These are phyloP conservation scores for Terfezia claveryi DNA, from an alignment of 495 filamentous ascomycete genomes.

Conservation along the genomic window DNA sequence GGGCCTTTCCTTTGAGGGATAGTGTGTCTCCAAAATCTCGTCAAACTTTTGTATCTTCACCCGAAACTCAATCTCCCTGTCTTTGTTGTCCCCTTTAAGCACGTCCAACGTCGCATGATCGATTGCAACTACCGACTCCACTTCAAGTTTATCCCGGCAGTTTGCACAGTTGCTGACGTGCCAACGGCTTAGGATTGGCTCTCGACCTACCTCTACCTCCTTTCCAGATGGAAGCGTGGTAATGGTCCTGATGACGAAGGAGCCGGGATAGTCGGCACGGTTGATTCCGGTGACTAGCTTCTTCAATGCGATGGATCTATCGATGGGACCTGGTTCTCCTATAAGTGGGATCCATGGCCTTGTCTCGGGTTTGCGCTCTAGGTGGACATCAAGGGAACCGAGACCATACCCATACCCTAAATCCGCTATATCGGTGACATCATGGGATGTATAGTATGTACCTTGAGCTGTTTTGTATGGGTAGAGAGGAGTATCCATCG, in stretches of 20 bases:
- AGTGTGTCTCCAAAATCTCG: too few species aligned
- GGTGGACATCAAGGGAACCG: background rate
- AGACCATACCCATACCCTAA: constrained; percentile 5
- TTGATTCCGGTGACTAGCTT: constrained; percentile 3
- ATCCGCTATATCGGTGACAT: constrained; percentile 7
- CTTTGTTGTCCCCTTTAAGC: background rate
- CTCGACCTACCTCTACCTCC: constrained; percentile 2
- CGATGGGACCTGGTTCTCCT: background rate
- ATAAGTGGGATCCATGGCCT: background rate
- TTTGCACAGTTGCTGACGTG: constrained; percentile 12
- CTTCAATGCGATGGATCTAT: background rate
- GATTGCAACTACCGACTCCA: background rate
- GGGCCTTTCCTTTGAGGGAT: too few species aligned
- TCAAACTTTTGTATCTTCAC: too few species aligned
- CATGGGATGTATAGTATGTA: background rate
- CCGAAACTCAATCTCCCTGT: too few species aligned
- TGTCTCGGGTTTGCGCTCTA: background rate
- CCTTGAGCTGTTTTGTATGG: constrained; percentile 3
- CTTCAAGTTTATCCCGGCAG: constrained; percentile 10
- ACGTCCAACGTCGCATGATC: background rate
- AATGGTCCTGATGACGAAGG: constrained; percentile 10
- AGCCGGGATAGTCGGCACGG: constrained; percentile 7
- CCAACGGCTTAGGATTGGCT: constrained; percentile 15
- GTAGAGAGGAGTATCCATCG: constrained; percentile 4
- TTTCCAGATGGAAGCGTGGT: background rate